These are phyloP conservation scores for Penicillium goetzii DNA, from an alignment of 495 filamentous ascomycete genomes.

Conservation along the genomic window DNA sequence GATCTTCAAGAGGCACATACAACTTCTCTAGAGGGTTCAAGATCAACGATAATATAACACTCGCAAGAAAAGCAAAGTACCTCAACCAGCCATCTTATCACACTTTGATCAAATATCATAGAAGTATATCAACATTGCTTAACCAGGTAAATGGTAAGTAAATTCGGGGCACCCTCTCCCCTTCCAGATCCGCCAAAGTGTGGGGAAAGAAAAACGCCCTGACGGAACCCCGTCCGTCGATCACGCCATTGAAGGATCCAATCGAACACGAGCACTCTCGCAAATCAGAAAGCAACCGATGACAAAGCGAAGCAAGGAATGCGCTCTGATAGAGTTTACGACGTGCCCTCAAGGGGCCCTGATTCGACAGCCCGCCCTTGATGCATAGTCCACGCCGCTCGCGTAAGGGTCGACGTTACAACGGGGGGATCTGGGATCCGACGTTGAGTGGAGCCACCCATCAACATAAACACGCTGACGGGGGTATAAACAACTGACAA, in stretches of 20 bases:
- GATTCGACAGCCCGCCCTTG: slow-evolving; percentile 19
- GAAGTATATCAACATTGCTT: not conserved
- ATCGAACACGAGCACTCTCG: not conserved
- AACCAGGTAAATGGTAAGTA: not conserved
- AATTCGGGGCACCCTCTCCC: not conserved
- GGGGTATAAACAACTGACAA: too few species aligned
- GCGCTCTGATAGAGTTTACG: not conserved
- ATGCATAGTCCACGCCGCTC: slow-evolving; percentile 16
- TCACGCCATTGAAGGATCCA: slow-evolving; percentile 29
- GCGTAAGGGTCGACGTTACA: slow-evolving; percentile 17
- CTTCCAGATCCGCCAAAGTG: not conserved
- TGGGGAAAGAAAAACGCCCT: not conserved
- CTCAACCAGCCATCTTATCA: not conserved
- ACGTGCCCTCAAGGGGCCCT: not conserved
- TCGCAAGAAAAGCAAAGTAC: not conserved
- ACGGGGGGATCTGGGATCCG: not conserved
- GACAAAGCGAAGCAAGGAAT: not conserved
- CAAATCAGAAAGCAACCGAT: not conserved
- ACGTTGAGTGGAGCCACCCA: not conserved
- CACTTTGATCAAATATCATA: not conserved
- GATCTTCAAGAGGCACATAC: too few species aligned
- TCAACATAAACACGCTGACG: slow-evolving; percentile 6
- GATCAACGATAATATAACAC: not conserved
- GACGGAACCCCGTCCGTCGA: slow-evolving; percentile 19
- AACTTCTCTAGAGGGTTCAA: not conserved